Conservation (phyloP, 352 stramenopile species). For the Globisporangium acanthophoron region DNA sequence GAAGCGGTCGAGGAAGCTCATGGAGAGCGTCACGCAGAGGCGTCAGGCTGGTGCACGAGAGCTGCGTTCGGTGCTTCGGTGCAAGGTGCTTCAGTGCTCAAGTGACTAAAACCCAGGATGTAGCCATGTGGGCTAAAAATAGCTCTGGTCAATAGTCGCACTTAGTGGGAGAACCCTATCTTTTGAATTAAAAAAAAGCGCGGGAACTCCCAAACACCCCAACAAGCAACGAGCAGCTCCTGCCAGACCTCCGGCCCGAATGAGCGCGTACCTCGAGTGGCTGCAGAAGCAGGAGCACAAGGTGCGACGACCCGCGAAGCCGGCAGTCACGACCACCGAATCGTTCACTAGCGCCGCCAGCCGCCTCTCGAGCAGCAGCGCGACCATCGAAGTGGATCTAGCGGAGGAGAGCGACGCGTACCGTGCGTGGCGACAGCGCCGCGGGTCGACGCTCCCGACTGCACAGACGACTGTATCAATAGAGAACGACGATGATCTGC, state of each 20-base stretch:
- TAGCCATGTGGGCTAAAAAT: neutral
- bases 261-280: conserved; percentile 35
- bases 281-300: conserved; percentile 36
- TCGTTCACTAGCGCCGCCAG: neutral
- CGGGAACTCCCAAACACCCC: conserved; percentile 1
- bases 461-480: neutral
- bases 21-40: conserved; percentile 7
- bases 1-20: conserved; percentile 84
- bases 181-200: conserved; percentile 1
- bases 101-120: neutral
- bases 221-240: neutral
- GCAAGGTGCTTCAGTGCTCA: too few relatives aligned
- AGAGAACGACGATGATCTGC: neutral
- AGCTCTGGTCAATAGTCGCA: neutral
- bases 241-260: neutral
- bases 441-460: neutral
- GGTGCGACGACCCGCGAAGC: conserved; percentile 3
- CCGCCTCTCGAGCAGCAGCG: neutral
- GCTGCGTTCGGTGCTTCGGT: too few relatives aligned
- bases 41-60: too few relatives aligned
- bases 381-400: conserved; percentile 4
- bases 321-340: neutral
- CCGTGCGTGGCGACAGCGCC: conserved; percentile 8
- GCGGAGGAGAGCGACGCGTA: conserved; percentile 9
- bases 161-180: neutral